Base-by-base conservation (phyloP, 164 flowering plant genomes). In the Cinnamomum micranthum region DNA sequence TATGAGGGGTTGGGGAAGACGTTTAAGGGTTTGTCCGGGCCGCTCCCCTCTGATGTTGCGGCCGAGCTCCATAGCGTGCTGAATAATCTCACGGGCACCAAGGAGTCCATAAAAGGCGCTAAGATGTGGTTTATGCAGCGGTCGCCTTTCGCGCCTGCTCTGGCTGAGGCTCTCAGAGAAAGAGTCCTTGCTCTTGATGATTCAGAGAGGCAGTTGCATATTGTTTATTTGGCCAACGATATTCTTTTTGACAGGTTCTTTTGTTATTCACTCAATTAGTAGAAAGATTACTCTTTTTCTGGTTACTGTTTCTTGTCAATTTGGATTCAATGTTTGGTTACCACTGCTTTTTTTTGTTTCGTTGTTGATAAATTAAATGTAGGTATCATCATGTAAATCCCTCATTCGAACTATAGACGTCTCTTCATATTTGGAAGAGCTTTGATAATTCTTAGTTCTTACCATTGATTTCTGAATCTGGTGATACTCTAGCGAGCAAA, bases 101-200 rank as follows among this genome's bases (percentile, higher is more conserved):
- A 95, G 76, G 99, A 95, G 79, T 93, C 99, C 19, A 95, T 95
- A 51, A 95, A 95, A 83, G 87, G 99, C 74, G 97, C 99, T 73
- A 95, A 93, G 82, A 80, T 80, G 60, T 95, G 99, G 99, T 95
- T 95, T 84, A 92, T 95, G 98, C 98, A 93, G 80, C 85, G 99
- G 84, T 88, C 90, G 50, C 87, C 95, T 59, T 95, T 95, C 84
- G 92, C 93, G 58, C 97, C 98, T 5, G 94, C 92, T 75, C 78
- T 95, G 63, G 97, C 97, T 28, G 98, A 92, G 82, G 95, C 97
- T 19, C 88, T 95, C n/a, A 86, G 88, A 76, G 97, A 93, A 3
- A 82, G 93, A 77, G 77, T 95, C 4, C 87, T 87, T 77, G 75
- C 87, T 41, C 62, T 91, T 33, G 97, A 93, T 78, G 98, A 95